Base-by-base conservation (phyloP, 139 green algal species). In the Chlorella sp. region DNA sequence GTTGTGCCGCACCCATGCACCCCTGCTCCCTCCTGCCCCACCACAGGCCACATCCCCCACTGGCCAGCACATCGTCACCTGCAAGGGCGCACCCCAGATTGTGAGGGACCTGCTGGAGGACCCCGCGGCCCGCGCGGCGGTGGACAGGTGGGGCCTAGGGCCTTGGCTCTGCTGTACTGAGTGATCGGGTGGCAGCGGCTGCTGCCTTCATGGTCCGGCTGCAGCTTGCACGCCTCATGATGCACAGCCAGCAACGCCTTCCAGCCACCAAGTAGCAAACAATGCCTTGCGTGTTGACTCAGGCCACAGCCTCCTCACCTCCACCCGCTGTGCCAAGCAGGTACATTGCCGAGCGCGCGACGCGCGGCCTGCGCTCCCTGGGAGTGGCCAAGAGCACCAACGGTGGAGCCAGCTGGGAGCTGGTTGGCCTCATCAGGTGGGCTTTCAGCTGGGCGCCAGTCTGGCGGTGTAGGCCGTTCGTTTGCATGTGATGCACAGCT, bases 401-500 rank as follows among this genome's bases (percentile, higher is more conserved):
- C 57, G 87, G 67, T 20, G 81, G 82, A 7, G 44, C 57, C 41
- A 82, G 41, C 28, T 92, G 87, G 86, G 12, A 74, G 28, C 81
- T 92, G 70, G 85, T 90, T 20, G 91, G 87, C 15, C 89, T 96
- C 78, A 86, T 96, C 74, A 88, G 92, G 21, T 79, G 34, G 7
- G n/a, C 4, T 13, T 16, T 20, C 63, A 3, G 11, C 63, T n/a
- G n/a, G n/a, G n/a, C n/a, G n/a, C n/a, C n/a, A n/a, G n/a, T n/a
- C n/a, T n/a, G n/a, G n/a, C n/a, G n/a, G n/a, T n/a, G n/a, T n/a
- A n/a, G n/a, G n/a, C n/a, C n/a, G n/a, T n/a, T n/a, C n/a, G n/a
- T n/a, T n/a, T n/a, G n/a, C n/a, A n/a, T n/a, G n/a, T n/a, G n/a
- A n/a, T n/a, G n/a, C n/a, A n/a, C n/a, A n/a, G n/a, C n/a, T n/a